Conservation (phyloP, 108 stramenopile genomes). For the Conticribra guillardii region DNA sequence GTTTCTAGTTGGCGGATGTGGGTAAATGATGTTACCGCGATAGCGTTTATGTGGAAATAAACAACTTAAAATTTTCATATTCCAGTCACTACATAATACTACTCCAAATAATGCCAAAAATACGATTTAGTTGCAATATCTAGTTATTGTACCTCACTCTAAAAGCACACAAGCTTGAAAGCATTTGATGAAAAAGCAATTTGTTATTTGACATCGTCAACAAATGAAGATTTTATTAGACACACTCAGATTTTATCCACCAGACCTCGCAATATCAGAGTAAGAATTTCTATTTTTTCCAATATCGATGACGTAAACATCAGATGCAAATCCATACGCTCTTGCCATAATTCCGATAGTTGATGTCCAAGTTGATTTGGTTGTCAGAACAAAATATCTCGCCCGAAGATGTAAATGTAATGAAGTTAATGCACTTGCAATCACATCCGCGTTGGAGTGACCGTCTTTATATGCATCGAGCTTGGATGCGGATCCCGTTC, state of each 20-base stretch:
- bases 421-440: constrained; percentile 31
- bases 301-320: constrained; percentile 36
- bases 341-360: constrained; percentile 37
- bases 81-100: too few species aligned
- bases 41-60: too few species aligned
- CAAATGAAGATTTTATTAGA: too few species aligned
- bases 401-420: constrained; percentile 41
- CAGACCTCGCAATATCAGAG: constrained; percentile 14
- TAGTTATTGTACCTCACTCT: too few species aligned
- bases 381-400: constrained; percentile 37
- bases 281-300: constrained; percentile 11
- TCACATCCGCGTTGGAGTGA: constrained; percentile 24
- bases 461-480: constrained; percentile 22
- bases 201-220: too few species aligned
- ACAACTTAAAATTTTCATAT: too few species aligned
- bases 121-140: too few species aligned
- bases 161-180: too few species aligned
- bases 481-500: constrained; percentile 38
- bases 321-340: constrained; percentile 34
- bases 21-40: too few species aligned
- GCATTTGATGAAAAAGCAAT: too few species aligned
- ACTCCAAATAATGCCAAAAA: too few species aligned
- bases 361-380: constrained; percentile 37
- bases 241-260: constrained; percentile 28
- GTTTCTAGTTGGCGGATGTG: too few species aligned